Base-by-base conservation (phyloP, 2,329 filamentous ascomycete genomes). In the Aspergillus vadensis region DNA sequence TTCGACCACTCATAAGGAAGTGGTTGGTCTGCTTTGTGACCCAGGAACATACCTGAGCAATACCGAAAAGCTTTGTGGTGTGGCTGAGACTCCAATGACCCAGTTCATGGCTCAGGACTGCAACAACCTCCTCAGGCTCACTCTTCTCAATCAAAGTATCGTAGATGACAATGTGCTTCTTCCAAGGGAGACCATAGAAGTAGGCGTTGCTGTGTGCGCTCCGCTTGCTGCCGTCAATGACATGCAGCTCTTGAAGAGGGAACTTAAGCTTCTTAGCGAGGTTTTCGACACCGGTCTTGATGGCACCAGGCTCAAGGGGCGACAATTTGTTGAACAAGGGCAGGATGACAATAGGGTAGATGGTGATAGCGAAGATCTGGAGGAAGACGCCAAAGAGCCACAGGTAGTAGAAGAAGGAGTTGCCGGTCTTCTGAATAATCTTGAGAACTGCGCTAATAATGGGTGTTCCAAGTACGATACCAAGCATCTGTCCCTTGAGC, bases 121-220 rank as follows among this genome's bases (percentile, higher is more conserved):
- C 94, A 61, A 97, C 91, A 43, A 99, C 93, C 78, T 99, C 95
- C 72, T 95, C 85, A 4, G 91, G 88, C 64, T 93, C 87, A 76
- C 90, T 95, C 86, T 98, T 97, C 79, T 97, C 94, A 64, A 99
- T 92, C 65, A 99, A 81, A 5, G 96, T 99, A 75, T 99, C 95
- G 76, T 97, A 99, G 74, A 99, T 96, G 72, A 99, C 95, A 81
- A 99, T 99, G 82, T 98, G 96, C 86, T 98, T 98, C 86, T 97
- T 97, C 93, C 94, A 99, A 44, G 95, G 95, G 58, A 99, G 86
- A 62, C 95, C 95, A 70, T 96, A 97, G 81, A 99, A 99, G 79
- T 96, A 96, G 19, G 91, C 91, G 73, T 96, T 96, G 80, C 89
- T 92, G 80, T 96, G 91, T 23, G 91, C 90, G 73, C 89, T 92